Conservation (phyloP, 2,329 filamentous ascomycete genomes). For the Aspergillus chevalieri region DNA sequence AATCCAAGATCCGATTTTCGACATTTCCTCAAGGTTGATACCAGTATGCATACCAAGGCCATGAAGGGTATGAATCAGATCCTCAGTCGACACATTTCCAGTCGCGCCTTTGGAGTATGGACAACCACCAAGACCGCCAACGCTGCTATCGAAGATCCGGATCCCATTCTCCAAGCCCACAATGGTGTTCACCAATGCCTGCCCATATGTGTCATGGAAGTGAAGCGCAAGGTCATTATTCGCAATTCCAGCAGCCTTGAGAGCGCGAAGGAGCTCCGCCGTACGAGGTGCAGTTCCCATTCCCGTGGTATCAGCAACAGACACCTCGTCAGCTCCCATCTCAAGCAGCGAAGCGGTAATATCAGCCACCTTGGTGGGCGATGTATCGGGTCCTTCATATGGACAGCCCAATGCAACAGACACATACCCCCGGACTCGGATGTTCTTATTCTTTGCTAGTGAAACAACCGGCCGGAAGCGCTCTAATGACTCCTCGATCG, state of each 20-base stretch:
- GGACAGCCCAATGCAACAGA: constrained; percentile 60
- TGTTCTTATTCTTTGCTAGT: constrained; percentile 49
- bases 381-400: constrained; percentile 58
- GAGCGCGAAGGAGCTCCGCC: constrained; percentile 50
- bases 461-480: constrained; percentile 54
- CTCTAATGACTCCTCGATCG: constrained; percentile 55
- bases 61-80: constrained; percentile 56
- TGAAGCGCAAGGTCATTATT: constrained; percentile 57
- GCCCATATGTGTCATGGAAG: constrained; percentile 63
- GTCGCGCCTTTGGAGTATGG: constrained; percentile 61
- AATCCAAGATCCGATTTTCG: constrained; percentile 53
- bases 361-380: constrained; percentile 55
- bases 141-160: constrained; percentile 58
- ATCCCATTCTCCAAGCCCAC: constrained; percentile 59
- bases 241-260: constrained; percentile 55
- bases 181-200: constrained; percentile 58
- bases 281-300: constrained; percentile 62
- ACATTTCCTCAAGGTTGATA: constrained; percentile 50
- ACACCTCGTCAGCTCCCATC: constrained; percentile 61
- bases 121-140: constrained; percentile 59
- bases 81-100: constrained; percentile 60
- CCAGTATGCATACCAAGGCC: constrained; percentile 57
- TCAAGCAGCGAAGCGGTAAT: constrained; percentile 56
- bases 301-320: constrained; percentile 60
- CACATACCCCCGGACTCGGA: constrained; percentile 59